These are phyloP conservation scores for Diplodia corticola DNA, from an alignment of 2,329 filamentous ascomycete species.

Conservation along the genomic window DNA sequence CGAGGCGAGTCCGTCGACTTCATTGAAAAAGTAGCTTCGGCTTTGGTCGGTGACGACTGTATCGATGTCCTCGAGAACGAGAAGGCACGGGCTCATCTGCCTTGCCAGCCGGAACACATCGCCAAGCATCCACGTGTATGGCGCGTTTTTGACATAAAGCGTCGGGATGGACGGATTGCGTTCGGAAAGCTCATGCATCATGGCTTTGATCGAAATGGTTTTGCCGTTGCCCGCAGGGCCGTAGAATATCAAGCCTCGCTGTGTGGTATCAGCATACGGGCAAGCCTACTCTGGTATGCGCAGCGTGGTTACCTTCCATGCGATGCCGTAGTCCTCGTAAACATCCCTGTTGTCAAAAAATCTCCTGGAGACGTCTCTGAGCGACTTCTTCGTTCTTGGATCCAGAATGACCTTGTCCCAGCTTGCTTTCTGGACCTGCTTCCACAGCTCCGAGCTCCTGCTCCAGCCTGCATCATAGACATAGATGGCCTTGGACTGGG, in stretches of 20 bases:
- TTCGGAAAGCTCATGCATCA: slow-evolving; percentile 64
- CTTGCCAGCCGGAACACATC: slow-evolving; percentile 55
- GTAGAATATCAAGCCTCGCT: slow-evolving; percentile 66
- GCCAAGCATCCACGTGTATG: slow-evolving; percentile 31
- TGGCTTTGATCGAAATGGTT: slow-evolving; percentile 69
- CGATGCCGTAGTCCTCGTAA: slow-evolving; percentile 62
- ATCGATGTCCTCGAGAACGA: slow-evolving; percentile 73
- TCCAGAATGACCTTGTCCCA: slow-evolving; percentile 71
- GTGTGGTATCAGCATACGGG: slow-evolving; percentile 42
- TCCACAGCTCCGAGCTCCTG: slow-evolving; percentile 62
- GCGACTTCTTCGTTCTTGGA: slow-evolving; percentile 61
- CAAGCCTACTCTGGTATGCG: slow-evolving; percentile 27
- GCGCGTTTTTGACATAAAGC: slow-evolving; percentile 54
- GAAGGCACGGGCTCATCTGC: slow-evolving; percentile 64
- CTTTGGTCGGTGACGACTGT: slow-evolving; percentile 62
- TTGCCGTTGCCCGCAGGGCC: slow-evolving; percentile 68
- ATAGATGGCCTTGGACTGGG: slow-evolving; percentile 42
- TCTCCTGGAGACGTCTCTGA: slow-evolving; percentile 63
- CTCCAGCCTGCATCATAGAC: slow-evolving; percentile 56
- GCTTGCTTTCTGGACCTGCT: slow-evolving; percentile 48
- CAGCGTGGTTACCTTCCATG: slow-evolving; percentile 57
- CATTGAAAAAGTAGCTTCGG: slow-evolving; percentile 70
- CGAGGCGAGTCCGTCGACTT: slow-evolving; percentile 67
- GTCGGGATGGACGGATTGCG: slow-evolving; percentile 58
- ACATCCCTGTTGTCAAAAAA: slow-evolving; percentile 63